A percentile compares a stretch with the other conserved stretches of the same genome.
These are phyloP conservation scores for Pigoraptor vietnamica DNA, from an alignment of 78 protist genomes.

Conservation along the genomic window DNA sequence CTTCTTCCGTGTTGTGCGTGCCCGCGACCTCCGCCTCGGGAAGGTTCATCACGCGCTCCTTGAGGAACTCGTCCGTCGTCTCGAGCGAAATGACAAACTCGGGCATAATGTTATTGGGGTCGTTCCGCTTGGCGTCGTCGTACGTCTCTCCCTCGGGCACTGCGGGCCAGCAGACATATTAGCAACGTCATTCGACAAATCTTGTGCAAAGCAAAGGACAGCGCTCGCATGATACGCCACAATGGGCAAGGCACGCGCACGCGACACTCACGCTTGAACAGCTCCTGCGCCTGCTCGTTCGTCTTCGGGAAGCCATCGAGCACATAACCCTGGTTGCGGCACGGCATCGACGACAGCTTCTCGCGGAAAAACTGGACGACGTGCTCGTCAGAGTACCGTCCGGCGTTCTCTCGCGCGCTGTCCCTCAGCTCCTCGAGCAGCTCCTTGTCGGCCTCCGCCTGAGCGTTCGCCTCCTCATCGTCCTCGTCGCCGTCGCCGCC, in stretches of 20 bases:
- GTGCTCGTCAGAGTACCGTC: neutral
- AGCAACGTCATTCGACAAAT: too few species aligned
- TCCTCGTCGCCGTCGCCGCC: neutral
- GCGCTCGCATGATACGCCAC: neutral
- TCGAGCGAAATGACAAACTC: constrained; percentile 24
- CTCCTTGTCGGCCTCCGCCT: constrained; percentile 13
- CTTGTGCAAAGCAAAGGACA: too few species aligned
- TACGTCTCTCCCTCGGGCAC: neutral
- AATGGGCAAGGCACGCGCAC: too few species aligned
- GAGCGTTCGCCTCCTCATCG: neutral
- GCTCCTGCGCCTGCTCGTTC: constrained; percentile 11
- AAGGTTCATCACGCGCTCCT: constrained; percentile 8
- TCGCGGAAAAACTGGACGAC: neutral
- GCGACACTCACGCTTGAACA: constrained; percentile 8
- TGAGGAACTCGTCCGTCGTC: constrained; percentile 27
- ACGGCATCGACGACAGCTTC: constrained; percentile 13
- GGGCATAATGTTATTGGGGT: constrained; percentile 9
- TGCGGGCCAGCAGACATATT: neutral
- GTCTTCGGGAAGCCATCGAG: constrained; percentile 55
- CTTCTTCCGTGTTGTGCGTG: constrained; percentile 6
- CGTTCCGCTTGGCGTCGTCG: constrained; percentile 14
- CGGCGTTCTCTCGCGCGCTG: neutral
- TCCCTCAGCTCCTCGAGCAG: neutral
- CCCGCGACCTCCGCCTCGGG: constrained; percentile 5
- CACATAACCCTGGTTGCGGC: constrained; percentile 64